Conservation (phyloP, 2,329 filamentous ascomycete genomes). For the Scopulariopsis brevicaulis region DNA sequence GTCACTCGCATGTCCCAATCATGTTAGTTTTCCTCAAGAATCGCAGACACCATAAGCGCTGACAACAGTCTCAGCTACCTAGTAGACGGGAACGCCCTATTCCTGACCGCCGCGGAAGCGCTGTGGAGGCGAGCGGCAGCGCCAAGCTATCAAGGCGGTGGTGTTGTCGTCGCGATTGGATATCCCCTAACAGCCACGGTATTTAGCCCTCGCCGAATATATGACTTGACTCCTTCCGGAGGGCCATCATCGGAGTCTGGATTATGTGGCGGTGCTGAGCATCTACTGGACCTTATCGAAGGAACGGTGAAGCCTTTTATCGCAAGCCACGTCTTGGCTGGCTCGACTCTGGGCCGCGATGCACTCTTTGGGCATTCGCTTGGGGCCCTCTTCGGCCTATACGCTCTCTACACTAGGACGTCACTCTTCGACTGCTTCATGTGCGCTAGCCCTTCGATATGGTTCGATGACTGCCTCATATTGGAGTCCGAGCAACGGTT, state of each 20-base stretch:
- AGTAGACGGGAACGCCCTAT: slow-evolving; percentile 10
- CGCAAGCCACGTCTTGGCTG: slow-evolving; percentile 13
- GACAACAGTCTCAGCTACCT: slow-evolving; percentile 6
- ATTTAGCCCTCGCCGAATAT: slow-evolving; percentile 6
- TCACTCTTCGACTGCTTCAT: slow-evolving; percentile 24
- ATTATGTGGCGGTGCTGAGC: background rate
- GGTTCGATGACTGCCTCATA: slow-evolving; percentile 25
- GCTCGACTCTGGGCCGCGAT: slow-evolving; percentile 15
- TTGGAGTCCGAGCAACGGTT: slow-evolving; percentile 12
- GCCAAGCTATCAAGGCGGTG: slow-evolving; percentile 1
- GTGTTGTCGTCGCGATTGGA: slow-evolving; percentile 10
- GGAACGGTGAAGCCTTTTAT: slow-evolving; percentile 17
- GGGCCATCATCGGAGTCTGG: background rate
- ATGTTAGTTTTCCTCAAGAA: background rate
- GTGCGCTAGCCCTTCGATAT: slow-evolving; percentile 26
- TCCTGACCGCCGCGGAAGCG: slow-evolving; percentile 9
- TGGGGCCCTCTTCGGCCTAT: slow-evolving; percentile 26
- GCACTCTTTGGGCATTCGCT: slow-evolving; percentile 30
- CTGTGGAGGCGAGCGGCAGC: background rate
- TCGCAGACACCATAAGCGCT: background rate
- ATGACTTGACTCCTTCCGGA: slow-evolving; percentile 8
- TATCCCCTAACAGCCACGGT: slow-evolving; percentile 4
- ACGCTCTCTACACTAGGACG: slow-evolving; percentile 21
- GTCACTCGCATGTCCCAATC: slow-evolving; percentile 2
- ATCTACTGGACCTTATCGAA: slow-evolving; percentile 18